Conservation (phyloP, 805 yeast genomes). For the Hyphopichia homilentoma region DNA sequence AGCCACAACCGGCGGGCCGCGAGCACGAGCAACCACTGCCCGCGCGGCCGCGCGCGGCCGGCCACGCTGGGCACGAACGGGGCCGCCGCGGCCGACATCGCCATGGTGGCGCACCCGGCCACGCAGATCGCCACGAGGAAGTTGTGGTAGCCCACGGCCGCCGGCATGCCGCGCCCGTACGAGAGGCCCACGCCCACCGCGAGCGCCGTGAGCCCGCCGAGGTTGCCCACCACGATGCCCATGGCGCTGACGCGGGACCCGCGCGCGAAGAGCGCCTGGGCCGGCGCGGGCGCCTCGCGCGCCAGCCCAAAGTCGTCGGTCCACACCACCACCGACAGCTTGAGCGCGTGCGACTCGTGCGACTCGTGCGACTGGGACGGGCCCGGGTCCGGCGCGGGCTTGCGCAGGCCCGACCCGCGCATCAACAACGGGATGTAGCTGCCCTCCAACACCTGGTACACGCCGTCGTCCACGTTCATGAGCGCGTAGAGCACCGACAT, state of each 20-base stretch:
- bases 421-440: conserved; percentile 39
- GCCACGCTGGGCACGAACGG: conserved; percentile 27
- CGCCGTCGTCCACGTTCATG: conserved; percentile 21
- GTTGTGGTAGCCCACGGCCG: conserved; percentile 24
- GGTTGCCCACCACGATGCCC: conserved; percentile 32
- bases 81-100: conserved; percentile 19
- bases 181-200: conserved; percentile 36
- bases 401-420: conserved; percentile 30
- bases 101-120: conserved; percentile 34
- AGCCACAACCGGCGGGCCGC: conserved; percentile 21
- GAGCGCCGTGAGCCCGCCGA: conserved; percentile 36
- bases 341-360: too few species aligned
- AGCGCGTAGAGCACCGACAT: conserved; percentile 29
- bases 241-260: conserved; percentile 35
- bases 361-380: conserved; percentile 26
- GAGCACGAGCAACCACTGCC: conserved; percentile 19
- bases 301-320: too few species aligned
- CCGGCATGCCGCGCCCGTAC: conserved; percentile 19
- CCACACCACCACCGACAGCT: too few species aligned
- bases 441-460: conserved; percentile 36
- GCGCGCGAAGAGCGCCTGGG: conserved; percentile 17
- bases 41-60: conserved; percentile 22
- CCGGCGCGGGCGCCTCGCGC: conserved; percentile 5
- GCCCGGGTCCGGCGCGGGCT: conserved; percentile 8
- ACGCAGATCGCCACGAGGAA: conserved; percentile 36